Percentiles rank a stretch among this genome's conserved stretches.
phyloP scores from a whole-genome alignment of 345 rosid genomes.

The Corchorus capsularis region DNA sequence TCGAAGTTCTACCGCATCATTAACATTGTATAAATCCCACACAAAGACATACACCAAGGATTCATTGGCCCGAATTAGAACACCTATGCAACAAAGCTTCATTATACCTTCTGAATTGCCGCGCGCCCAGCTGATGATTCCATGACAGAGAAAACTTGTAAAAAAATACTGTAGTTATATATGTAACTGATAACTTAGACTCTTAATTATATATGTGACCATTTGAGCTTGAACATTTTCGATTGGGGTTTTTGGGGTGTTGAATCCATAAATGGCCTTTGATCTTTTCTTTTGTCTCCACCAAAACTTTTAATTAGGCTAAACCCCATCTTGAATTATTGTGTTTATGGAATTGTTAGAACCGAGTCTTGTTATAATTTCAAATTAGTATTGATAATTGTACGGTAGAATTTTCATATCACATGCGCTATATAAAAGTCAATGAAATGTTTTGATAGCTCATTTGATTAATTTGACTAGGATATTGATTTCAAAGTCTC shows the following conservation, averaged over 20 bases:
- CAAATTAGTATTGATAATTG: neutral
- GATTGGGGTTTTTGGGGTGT: neutral
- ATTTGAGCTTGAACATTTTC: neutral
- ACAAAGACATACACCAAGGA: too few species aligned
- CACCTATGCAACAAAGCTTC: too few species aligned
- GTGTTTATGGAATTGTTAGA: neutral
- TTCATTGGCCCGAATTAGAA: too few species aligned
- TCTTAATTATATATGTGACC: neutral
- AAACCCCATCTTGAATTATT: too few species aligned
- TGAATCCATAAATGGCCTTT: neutral
- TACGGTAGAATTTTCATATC: neutral
- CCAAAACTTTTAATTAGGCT: too few species aligned
- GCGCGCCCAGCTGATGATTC: too few species aligned
- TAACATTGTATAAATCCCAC: too few species aligned
- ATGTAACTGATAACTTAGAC: too few species aligned
- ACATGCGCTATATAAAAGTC: neutral
- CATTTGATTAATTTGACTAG: neutral
- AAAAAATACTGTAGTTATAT: too few species aligned
- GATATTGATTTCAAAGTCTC: neutral
- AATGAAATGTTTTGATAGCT: neutral
- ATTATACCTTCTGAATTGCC: too few species aligned
- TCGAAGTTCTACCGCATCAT: too few species aligned
- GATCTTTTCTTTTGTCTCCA: neutral
- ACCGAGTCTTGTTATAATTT: neutral
- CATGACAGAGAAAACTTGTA: too few species aligned